These are phyloP conservation scores for Adansonia madagascariensis DNA, from an alignment of 441 rosid genomes.

Conservation along the genomic window DNA sequence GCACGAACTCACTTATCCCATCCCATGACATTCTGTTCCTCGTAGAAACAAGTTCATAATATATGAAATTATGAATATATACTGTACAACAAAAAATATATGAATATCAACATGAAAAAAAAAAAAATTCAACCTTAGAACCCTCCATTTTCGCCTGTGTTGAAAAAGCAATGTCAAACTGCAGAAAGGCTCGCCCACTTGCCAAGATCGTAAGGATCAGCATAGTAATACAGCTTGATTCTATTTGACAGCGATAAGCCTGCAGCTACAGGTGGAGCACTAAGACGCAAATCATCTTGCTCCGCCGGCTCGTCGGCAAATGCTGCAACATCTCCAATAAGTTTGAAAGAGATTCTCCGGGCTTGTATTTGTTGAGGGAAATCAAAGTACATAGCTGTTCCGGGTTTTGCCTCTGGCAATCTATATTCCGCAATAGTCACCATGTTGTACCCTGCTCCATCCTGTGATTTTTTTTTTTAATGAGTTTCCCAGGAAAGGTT, in stretches of 20 bases:
- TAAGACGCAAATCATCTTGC: constrained; percentile 54
- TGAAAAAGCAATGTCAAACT: constrained; percentile 37
- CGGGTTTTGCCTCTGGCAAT: constrained; percentile 73
- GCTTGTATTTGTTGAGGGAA: constrained; percentile 66
- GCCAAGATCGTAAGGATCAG: constrained; percentile 82
- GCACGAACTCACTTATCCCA: no score
- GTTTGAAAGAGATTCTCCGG: constrained; percentile 62
- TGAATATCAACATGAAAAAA: neutral
- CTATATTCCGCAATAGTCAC: constrained; percentile 75
- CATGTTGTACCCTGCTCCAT: constrained; percentile 53
- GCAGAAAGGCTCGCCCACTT: constrained; percentile 88
- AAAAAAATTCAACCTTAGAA: constrained; percentile 23
- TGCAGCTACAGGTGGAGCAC: constrained; percentile 56
- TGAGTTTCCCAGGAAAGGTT: constrained; percentile 10
- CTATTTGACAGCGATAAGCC: constrained; percentile 76
- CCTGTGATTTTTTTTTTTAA: constrained; percentile 49
- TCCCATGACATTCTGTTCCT: no score
- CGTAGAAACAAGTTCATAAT: no score
- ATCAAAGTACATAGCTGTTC: constrained; percentile 79
- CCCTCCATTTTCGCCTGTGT: neutral
- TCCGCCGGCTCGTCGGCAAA: constrained; percentile 76
- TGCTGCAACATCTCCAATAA: constrained; percentile 81
- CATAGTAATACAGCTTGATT: constrained; percentile 73
- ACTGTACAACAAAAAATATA: no score
- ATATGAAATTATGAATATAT: no score